Conservation (phyloP, 495 filamentous ascomycete genomes). For the Pyrenopolyporus hunteri region DNA sequence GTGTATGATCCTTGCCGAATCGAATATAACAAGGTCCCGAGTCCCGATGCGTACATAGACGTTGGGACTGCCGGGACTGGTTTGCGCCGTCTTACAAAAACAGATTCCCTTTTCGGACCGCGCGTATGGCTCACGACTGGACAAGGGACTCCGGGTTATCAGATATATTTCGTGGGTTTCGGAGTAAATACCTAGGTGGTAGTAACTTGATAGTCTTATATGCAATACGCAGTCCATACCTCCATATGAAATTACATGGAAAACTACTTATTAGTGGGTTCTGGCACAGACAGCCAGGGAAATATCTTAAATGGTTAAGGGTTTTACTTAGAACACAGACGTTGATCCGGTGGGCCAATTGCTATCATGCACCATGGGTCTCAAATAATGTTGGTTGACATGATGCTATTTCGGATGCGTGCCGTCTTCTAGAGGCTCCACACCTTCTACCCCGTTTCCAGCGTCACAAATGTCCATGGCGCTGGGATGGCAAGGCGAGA, state of each 20-base stretch:
- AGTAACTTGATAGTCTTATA: background rate
- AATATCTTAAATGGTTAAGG: constrained; percentile 15
- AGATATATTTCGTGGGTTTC: too few species aligned
- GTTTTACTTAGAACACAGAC: background rate
- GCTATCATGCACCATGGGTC: constrained; percentile 30
- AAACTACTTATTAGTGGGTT: background rate
- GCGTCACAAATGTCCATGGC: constrained; percentile 19
- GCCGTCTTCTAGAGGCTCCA: constrained; percentile 21
- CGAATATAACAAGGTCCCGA: constrained; percentile 34
- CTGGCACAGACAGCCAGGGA: background rate
- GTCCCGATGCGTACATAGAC: constrained; percentile 21
- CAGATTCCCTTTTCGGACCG: constrained; percentile 4
- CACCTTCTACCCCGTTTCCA: constrained; percentile 20
- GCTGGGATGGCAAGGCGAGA: constrained; percentile 27
- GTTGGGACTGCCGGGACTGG: constrained; percentile 30
- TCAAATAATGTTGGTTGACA: constrained; percentile 18
- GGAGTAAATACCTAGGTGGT: background rate
- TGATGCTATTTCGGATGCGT: constrained; percentile 39
- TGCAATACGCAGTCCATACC: background rate
- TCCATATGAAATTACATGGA: background rate
- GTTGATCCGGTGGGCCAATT: background rate
- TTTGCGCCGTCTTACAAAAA: constrained; percentile 1
- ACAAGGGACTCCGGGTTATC: background rate
- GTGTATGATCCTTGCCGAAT: constrained; percentile 29
- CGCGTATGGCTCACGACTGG: background rate